Conservation (phyloP, 164 flowering plant genomes). For the Dillenia turbinata region DNA sequence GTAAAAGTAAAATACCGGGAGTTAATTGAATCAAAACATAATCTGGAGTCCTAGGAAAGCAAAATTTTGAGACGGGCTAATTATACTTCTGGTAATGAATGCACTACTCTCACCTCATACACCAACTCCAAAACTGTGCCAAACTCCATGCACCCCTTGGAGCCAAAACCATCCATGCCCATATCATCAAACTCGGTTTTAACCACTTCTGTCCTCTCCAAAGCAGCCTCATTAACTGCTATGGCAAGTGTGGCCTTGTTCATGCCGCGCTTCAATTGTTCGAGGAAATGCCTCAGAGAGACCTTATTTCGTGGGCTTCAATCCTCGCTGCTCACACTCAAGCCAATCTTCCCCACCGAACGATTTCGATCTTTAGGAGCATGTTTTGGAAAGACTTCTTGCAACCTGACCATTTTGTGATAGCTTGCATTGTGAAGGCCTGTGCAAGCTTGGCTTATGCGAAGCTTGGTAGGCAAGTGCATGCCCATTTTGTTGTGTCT, state of each 20-base stretch:
- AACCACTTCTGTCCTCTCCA: conserved; percentile 28
- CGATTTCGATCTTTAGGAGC: conserved; percentile 36
- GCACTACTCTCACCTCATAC: conserved; percentile 33
- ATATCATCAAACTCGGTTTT: conserved; percentile 48
- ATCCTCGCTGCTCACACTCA: conserved; percentile 65
- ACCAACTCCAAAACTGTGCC: conserved; percentile 40
- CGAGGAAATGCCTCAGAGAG: conserved; percentile 68
- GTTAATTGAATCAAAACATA: no score
- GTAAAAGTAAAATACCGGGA: no score
- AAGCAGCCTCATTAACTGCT: conserved; percentile 51
- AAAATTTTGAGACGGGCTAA: no score
- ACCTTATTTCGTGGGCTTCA: conserved; percentile 64
- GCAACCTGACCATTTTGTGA: conserved; percentile 58
- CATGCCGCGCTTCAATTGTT: conserved; percentile 53
- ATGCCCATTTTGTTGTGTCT: conserved; percentile 48
- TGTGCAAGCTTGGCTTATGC: conserved; percentile 36
- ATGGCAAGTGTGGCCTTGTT: conserved; percentile 46
- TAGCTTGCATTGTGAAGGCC: conserved; percentile 57
- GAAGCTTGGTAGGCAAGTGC: conserved; percentile 65
- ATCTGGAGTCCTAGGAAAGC: no score
- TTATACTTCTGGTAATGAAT: conserved; percentile 17
- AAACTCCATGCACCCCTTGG: conserved; percentile 25
- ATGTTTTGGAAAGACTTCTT: conserved; percentile 37
- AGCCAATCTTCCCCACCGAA: conserved; percentile 29
- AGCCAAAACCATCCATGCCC: conserved; percentile 60